Conservation (phyloP, 805 yeast genomes). For the Zygoascus flipseniorum region DNA sequence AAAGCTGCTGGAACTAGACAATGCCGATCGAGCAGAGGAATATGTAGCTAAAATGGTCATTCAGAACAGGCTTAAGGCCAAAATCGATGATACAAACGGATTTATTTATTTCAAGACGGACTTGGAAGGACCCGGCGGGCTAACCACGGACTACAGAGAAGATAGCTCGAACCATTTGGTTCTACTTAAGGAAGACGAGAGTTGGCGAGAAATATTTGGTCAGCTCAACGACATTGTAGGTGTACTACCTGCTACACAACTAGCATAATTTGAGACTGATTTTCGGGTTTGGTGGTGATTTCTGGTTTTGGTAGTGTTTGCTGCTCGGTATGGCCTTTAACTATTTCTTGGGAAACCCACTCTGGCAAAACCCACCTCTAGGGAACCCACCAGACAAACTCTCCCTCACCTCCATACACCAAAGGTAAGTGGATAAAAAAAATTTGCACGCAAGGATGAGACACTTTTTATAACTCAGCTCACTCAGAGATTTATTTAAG, state of each 20-base stretch:
- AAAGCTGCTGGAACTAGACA: constrained; percentile 18
- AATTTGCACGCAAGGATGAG: constrained; percentile 16
- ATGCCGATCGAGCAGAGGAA: constrained; percentile 18
- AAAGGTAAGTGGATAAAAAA: neutral
- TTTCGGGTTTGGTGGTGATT: too few relatives aligned
- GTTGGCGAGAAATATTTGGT: neutral
- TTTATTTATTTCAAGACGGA: constrained; percentile 10
- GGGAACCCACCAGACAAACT: neutral
- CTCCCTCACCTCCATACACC: neutral
- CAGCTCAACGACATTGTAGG: neutral
- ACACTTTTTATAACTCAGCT: constrained; percentile 19
- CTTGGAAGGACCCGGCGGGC: neutral
- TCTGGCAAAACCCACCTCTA: too few relatives aligned
- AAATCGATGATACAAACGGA: constrained; percentile 25
- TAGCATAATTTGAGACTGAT: too few relatives aligned
- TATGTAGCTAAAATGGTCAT: constrained; percentile 25
- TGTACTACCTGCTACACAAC: neutral
- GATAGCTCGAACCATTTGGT: neutral
- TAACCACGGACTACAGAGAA: constrained; percentile 1
- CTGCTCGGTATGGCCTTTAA: too few relatives aligned
- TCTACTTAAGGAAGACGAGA: neutral
- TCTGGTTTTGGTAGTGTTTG: too few relatives aligned
- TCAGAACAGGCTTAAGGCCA: constrained; percentile 23
- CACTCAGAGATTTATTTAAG: constrained; percentile 20
- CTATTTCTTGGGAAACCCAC: too few relatives aligned